These are phyloP conservation scores for Teunomyces panamensis DNA, from an alignment of 805 yeast species.

Conservation along the genomic window DNA sequence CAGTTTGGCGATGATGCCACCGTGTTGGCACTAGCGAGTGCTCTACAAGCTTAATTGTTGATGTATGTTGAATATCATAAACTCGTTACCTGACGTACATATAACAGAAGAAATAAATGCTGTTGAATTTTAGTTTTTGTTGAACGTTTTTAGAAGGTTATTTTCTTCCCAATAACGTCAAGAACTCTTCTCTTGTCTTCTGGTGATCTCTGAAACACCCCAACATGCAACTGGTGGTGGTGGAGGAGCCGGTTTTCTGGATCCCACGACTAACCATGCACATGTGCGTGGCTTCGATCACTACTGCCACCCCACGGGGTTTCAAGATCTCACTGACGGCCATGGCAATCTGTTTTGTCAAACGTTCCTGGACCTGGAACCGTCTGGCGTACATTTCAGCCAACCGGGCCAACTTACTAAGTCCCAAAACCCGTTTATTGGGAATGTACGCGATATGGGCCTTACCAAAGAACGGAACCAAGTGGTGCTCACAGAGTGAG, in stretches of 20 bases:
- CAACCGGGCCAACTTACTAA: constrained; percentile 87
- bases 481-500: constrained; percentile 94
- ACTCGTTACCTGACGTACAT: constrained; percentile 7
- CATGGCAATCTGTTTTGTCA: constrained; percentile 96
- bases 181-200: constrained; percentile 94
- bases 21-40: constrained; percentile 44
- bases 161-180: constrained; percentile 66
- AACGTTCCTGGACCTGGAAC: constrained; percentile 95
- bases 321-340: constrained; percentile 86
- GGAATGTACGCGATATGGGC: constrained; percentile 98
- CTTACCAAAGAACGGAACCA: constrained; percentile 96
- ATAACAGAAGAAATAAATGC: constrained; percentile 9
- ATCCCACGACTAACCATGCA: constrained; percentile 99
- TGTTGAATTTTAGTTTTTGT: background rate
- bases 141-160: background rate
- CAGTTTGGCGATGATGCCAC: constrained; percentile 79
- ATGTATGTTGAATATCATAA: constrained; percentile 34
- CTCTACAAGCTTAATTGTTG: background rate
- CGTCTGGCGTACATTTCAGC: constrained; percentile 97
- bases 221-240: constrained; percentile 94
- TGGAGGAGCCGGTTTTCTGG: constrained; percentile 90
- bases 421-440: constrained; percentile 85
- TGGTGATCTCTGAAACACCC: constrained; percentile 94
- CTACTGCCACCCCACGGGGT: constrained; percentile 98
- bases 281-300: constrained; percentile 97